Base-by-base conservation (phyloP, 2,329 filamentous ascomycete genomes). In the Ascochyta viciae-villosae region DNA sequence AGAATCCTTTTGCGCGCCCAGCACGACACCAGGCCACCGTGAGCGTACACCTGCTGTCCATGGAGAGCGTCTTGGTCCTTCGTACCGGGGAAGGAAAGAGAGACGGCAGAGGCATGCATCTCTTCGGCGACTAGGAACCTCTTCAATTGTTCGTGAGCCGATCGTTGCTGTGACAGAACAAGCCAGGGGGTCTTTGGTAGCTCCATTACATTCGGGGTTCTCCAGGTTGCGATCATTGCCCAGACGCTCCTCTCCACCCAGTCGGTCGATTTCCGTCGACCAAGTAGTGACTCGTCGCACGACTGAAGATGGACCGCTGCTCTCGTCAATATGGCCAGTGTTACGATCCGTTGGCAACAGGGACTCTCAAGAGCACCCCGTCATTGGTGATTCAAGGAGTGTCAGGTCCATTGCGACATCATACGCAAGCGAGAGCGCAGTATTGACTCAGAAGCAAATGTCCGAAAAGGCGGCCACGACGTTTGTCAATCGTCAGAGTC, bases 1-100 rank as follows among this genome's bases (percentile, higher is more conserved):
- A 6, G 76, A 77, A 35, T 80, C 78, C 34, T 58, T 67, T 42
- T 66, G 60, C 41, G 44, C 53, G 44, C 57, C 65, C 26, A 68
- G 64, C 45, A 42, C 48, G 38, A 58, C 55, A 8, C 60, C 61
- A 39, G 45, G 26, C 56, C 52, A 41, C 54, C 34, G 6, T 38
- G 57, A 43, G 50, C 47, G 26, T 23, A 43, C 35, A 42, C 57
- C 56, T 40, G 31, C 48, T 41, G 41, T 57, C 40, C 46, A 58
- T 35, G 46, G 27, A 26, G 50, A 52, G 51, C 65, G 64, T 44
- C 53, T 61, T 39, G 49, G 57, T 40, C 12, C 47, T n/a, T 39
- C 39, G 16, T 41, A 26, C 45, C 38, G 24, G 16, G 40, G 42
- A 22, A 22, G 33, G 26, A 34, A 45, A n/a, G 44, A 41, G 13